Conservation (phyloP, 495 filamentous ascomycete species). For the Aspergillus sclerotioniger region DNA sequence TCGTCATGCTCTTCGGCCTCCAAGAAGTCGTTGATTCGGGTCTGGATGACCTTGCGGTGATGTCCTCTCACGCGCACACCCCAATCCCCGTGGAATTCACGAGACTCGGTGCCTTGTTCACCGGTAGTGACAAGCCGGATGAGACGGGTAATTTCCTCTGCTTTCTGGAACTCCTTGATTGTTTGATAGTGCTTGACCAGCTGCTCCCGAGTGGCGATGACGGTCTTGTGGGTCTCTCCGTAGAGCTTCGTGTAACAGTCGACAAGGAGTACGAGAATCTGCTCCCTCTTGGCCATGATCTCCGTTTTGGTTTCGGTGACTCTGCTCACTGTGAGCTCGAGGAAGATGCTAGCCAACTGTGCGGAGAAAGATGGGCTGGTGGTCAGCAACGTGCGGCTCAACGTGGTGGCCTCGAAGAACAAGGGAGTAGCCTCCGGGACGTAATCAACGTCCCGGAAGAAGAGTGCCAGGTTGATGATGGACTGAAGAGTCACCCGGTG, state of each 20-base stretch:
- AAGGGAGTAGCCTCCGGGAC: slow-evolving; percentile 13
- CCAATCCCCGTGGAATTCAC: slow-evolving; percentile 6
- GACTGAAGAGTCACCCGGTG: slow-evolving; percentile 23
- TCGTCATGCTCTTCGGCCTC: slow-evolving; percentile 22
- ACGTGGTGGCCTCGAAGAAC: slow-evolving; percentile 24
- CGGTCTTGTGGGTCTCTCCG: slow-evolving; percentile 33
- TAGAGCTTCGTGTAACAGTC: slow-evolving; percentile 40
- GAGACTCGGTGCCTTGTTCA: slow-evolving; percentile 6
- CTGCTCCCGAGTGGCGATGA: slow-evolving; percentile 28
- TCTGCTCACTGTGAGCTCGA: slow-evolving; percentile 29
- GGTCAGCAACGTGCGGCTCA: slow-evolving; percentile 31
- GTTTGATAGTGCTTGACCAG: slow-evolving; percentile 34
- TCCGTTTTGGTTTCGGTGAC: slow-evolving; percentile 34
- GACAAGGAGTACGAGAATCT: slow-evolving; percentile 29
- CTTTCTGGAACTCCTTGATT: slow-evolving; percentile 23
- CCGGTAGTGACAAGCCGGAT: slow-evolving; percentile 16
- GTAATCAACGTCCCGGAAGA: slow-evolving; percentile 18
- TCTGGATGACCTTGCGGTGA: slow-evolving; percentile 8
- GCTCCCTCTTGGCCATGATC: slow-evolving; percentile 37
- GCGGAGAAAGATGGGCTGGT: slow-evolving; percentile 31
- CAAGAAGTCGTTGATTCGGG: slow-evolving; percentile 17
- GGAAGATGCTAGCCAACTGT: slow-evolving; percentile 33
- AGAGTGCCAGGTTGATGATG: slow-evolving; percentile 18
- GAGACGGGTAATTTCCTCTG: slow-evolving; percentile 9
- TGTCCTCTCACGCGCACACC: slow-evolving; percentile 13